Conservation (phyloP, 768 basidiomycete species). For the Chalciporus piperatus region DNA sequence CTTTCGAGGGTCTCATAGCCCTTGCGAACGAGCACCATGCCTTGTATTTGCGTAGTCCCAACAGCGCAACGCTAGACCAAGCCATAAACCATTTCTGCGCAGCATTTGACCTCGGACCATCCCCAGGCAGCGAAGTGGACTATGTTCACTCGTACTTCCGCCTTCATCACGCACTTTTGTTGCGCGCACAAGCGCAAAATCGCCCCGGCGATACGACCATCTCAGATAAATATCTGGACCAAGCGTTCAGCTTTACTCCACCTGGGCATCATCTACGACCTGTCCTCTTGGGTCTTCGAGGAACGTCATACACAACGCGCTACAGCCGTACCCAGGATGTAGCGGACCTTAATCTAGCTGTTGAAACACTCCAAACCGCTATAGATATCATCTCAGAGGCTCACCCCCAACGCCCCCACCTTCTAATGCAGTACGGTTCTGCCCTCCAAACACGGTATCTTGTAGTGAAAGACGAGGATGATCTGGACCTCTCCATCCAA, state of each 20-base stretch:
- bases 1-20: conserved; percentile 10
- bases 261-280: conserved; percentile 9
- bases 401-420: conserved; percentile 11
- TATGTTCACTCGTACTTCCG: conserved; percentile 11
- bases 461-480: conserved; percentile 10
- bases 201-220: neutral
- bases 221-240: conserved; percentile 9
- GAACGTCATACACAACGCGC: conserved; percentile 7
- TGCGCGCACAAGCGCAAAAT: neutral
- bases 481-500: conserved; percentile 19
- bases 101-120: conserved; percentile 17
- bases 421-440: conserved; percentile 20
- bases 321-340: conserved; percentile 10
- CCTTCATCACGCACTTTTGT: neutral
- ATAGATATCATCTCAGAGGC: neutral
- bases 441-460: conserved; percentile 15
- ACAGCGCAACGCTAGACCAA: conserved; percentile 4
- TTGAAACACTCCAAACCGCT: conserved; percentile 2
- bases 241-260: conserved; percentile 2
- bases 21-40: conserved; percentile 8
- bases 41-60: conserved; percentile 5
- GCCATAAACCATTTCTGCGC: conserved; percentile 13
- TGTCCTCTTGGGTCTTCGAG: conserved; percentile 8
- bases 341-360: conserved; percentile 15
- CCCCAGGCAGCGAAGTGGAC: conserved; percentile 1